Conservation (phyloP, 306 rosid species). For the Rosa multiflora region DNA sequence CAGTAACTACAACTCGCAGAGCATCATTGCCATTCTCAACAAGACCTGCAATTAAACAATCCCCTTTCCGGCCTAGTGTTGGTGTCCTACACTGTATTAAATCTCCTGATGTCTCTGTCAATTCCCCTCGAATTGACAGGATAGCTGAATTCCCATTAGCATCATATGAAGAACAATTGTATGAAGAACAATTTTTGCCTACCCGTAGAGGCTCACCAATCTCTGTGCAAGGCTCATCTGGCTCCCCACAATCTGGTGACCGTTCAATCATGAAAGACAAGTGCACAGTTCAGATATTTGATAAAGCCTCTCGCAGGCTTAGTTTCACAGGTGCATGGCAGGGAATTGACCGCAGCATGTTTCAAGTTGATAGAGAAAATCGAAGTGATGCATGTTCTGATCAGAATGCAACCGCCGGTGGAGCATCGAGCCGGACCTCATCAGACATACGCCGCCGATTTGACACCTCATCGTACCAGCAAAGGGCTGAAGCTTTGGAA, state of each 20-base stretch:
- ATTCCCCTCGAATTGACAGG: conserved; percentile 92
- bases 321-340: conserved; percentile 56
- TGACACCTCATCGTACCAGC: conserved; percentile 75
- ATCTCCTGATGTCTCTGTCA: conserved; percentile 89
- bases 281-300: conserved; percentile 69
- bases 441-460: conserved; percentile 67
- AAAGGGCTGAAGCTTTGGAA: conserved; percentile 98
- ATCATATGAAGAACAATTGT: conserved; percentile 60
- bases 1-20: conserved; percentile 54
- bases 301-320: conserved; percentile 49
- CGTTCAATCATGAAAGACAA: conserved; percentile 83
- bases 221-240: conserved; percentile 55
- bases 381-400: conserved; percentile 70
- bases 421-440: conserved; percentile 86
- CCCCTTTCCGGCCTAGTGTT: conserved; percentile 35
- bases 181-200: conserved; percentile 56
- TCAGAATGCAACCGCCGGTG: conserved; percentile 93
- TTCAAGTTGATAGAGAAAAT: conserved; percentile 43
- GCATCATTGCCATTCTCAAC: conserved; percentile 76
- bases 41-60: conserved; percentile 43
- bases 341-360: conserved; percentile 59
- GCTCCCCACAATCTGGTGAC: conserved; percentile 47
- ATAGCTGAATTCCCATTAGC: conserved; percentile 93
- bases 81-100: conserved; percentile 50
- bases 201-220: conserved; percentile 42